phyloP scores from a whole-genome alignment of 2,329 filamentous ascomycete genomes.

The Leptographium lundbergii region DNA sequence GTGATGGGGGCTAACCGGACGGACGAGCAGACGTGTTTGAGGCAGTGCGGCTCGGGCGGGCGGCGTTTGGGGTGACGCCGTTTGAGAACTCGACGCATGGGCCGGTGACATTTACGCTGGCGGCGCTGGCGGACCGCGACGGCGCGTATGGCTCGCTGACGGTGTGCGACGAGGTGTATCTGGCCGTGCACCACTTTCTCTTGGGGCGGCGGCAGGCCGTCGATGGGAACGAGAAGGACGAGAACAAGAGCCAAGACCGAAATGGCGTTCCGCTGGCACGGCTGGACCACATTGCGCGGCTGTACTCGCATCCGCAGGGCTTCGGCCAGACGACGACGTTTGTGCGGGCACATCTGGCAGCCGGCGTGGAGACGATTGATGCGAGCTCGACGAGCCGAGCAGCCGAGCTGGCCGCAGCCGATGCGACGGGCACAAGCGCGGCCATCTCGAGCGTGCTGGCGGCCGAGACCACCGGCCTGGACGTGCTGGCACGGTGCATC shows the following conservation, averaged over 20 bases:
- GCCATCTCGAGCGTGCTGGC: slow-evolving; percentile 71
- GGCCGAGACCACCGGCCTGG: slow-evolving; percentile 52
- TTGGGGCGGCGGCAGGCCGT: slow-evolving; percentile 37
- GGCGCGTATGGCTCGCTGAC: slow-evolving; percentile 51
- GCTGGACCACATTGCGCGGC: slow-evolving; percentile 52
- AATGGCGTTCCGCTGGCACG: slow-evolving; percentile 23
- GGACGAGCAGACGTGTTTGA: slow-evolving; percentile 57
- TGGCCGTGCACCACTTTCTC: slow-evolving; percentile 80
- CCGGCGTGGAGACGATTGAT: slow-evolving; percentile 68
- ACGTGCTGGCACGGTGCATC: slow-evolving; percentile 55
- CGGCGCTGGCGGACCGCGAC: slow-evolving; percentile 69
- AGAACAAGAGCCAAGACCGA: background rate
- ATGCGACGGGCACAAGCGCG: slow-evolving; percentile 47
- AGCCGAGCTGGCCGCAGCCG: slow-evolving; percentile 59
- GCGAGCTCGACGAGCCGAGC: slow-evolving; percentile 76
- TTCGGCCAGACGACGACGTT: slow-evolving; percentile 72
- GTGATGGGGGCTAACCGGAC: background rate
- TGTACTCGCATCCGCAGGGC: slow-evolving; percentile 92
- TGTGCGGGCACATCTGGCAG: slow-evolving; percentile 47
- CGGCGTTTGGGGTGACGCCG: slow-evolving; percentile 69
- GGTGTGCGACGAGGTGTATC: slow-evolving; percentile 74
- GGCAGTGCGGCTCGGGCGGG: slow-evolving; percentile 54
- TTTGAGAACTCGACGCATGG: slow-evolving; percentile 97
- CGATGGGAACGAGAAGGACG: background rate
- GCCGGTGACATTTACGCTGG: slow-evolving; percentile 78